Conservation (phyloP, 148 eudicot species). For the Amaranthus palmeri region DNA sequence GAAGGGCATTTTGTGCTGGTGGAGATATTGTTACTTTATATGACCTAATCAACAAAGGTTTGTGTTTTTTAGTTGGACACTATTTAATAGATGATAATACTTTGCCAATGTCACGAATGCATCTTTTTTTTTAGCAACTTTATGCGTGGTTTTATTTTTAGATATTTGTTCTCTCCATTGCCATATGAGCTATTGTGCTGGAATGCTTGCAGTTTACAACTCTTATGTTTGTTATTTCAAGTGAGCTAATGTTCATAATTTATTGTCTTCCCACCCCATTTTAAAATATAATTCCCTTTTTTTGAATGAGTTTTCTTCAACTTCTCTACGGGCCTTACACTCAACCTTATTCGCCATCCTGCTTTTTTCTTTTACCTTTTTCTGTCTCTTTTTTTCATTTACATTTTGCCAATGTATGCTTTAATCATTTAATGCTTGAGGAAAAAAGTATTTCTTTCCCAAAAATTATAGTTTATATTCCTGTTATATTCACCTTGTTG, state of each 20-base stretch:
- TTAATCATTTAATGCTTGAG: too few relatives aligned
- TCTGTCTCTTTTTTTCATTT: neutral
- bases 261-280: too few relatives aligned
- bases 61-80: conserved; percentile 14
- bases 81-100: neutral
- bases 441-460: too few relatives aligned
- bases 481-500: neutral
- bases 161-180: neutral
- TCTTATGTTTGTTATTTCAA: neutral
- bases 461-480: too few relatives aligned
- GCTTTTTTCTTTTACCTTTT: neutral
- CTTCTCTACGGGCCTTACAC: too few relatives aligned
- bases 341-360: too few relatives aligned
- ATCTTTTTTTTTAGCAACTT: neutral
- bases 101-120: neutral
- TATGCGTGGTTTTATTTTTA: neutral
- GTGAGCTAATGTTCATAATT: neutral
- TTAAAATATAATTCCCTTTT: too few relatives aligned
- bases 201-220: too few relatives aligned
- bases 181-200: too few relatives aligned
- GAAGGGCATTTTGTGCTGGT: conserved; percentile 91
- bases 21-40: conserved; percentile 71
- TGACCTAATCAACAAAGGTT: conserved; percentile 53
- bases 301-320: too few relatives aligned
- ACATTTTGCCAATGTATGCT: neutral